Base-by-base conservation (phyloP, 2,329 filamentous ascomycete species). In the Exophiala phaeomuriformis region DNA sequence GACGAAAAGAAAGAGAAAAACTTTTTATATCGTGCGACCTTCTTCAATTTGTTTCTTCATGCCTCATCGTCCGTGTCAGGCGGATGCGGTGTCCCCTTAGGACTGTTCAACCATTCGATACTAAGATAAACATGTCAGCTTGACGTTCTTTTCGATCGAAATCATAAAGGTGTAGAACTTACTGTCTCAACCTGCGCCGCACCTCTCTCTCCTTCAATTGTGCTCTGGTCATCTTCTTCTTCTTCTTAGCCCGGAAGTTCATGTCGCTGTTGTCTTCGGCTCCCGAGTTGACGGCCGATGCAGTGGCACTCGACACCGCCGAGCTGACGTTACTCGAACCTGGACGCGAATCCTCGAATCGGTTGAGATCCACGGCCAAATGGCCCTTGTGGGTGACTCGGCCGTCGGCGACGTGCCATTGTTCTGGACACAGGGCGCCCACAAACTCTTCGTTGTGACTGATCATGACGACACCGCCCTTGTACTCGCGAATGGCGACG, bases 361-460 rank as follows among this genome's bases (percentile, higher is more conserved):
- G 85, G 70, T 91, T 88, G 40, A 86, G 75, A 50, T 80, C 77
- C 60, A 94, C 77, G 53, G 88, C 84, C 1, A 84, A 74, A 68
- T 84, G 82, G 63, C 88, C 89, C 68, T 89, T 89, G 72, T 90
- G 85, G 2, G 88, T 86, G 57, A 98, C 85, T 47, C 86, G 84
- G 1, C 93, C 93, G 64, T 91, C 88, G 51, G 82, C 84, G 61
- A 98, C 88, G 71, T 94, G 87, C 88, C 93, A 95, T 73, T 97
- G 90, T 76, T 98, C 94, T 3, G 87, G 88, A 73, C 93, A 93
- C 7, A 98, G 83, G 2, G 91, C 91, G 55, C 91, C 90, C 48
- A 98, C 90, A 66, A 98, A 98, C 71, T 98, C 93, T 68, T 97
- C 90, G 80, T 98, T 97, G 75, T 98, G 93, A 58, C 90, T 96